Percentiles rank a stretch among this genome's conserved stretches.
phyloP scores from a whole-genome alignment of 2,329 filamentous ascomycete species.

The Penicillium olsonii region DNA sequence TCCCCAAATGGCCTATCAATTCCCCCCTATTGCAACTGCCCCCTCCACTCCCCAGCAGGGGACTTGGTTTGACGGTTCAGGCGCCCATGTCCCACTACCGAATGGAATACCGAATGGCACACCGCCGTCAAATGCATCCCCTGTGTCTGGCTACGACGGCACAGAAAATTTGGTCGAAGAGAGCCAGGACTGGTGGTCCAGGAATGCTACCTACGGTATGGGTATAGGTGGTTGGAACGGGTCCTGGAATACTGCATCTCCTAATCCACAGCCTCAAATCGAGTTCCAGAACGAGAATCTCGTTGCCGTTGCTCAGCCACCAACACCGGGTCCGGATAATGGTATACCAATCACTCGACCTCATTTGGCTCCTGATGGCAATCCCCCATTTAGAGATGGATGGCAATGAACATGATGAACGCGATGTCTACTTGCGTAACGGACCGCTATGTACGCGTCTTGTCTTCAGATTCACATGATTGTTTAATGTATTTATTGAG shows the following conservation, averaged over 20 bases:
- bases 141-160: conserved; percentile 59
- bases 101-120: conserved; percentile 25
- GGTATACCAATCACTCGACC: conserved; percentile 3
- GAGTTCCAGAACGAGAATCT: conserved; percentile 12
- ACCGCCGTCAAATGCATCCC: conserved; percentile 32
- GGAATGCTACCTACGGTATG: conserved; percentile 61
- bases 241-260: conserved; percentile 28
- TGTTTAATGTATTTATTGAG: background rate
- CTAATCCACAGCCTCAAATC: conserved; percentile 10
- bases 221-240: conserved; percentile 64
- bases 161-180: conserved; percentile 63
- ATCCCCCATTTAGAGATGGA: conserved; percentile 8
- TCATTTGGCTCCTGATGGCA: conserved; percentile 1
- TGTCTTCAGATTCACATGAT: background rate
- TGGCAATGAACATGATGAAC: conserved; percentile 13
- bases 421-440: background rate
- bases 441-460: background rate
- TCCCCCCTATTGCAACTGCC: conserved; percentile 12
- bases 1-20: conserved; percentile 24
- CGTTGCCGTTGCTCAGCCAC: conserved; percentile 2
- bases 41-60: conserved; percentile 23
- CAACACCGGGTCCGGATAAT: background rate
- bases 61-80: conserved; percentile 33
- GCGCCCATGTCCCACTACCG: conserved; percentile 5
- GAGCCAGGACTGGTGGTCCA: conserved; percentile 65